These are phyloP conservation scores for Skeletonema menzelii DNA, from an alignment of 108 stramenopile species.

Conservation along the genomic window DNA sequence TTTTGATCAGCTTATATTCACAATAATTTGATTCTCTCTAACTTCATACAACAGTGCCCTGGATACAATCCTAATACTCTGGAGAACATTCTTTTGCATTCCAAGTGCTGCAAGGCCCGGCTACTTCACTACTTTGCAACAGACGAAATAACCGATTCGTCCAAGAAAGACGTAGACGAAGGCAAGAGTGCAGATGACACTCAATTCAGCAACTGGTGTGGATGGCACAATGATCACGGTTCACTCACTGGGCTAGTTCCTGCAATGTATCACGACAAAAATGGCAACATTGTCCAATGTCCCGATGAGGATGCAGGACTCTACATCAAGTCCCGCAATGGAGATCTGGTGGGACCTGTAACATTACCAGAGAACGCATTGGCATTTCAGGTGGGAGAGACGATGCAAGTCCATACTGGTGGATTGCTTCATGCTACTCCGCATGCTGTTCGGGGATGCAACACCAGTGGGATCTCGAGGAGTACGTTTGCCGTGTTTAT, in stretches of 20 bases:
- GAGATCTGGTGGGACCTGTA: conserved; percentile 59
- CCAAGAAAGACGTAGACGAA: not conserved
- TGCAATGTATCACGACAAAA: conserved; percentile 71
- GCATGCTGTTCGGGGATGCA: conserved; percentile 84
- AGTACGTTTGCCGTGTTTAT: conserved; percentile 81
- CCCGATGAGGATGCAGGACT: conserved; percentile 73
- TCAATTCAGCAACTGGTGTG: conserved; percentile 88
- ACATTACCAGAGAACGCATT: conserved; percentile 67
- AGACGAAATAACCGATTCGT: not conserved
- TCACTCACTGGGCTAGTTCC: conserved; percentile 88
- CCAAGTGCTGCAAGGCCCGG: conserved; percentile 84
- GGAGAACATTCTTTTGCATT: conserved; percentile 54
- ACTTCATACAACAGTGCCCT: conserved; percentile 16
- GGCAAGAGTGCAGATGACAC: not conserved
- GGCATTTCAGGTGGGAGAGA: conserved; percentile 91
- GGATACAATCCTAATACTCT: conserved; percentile 53
- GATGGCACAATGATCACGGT: conserved; percentile 84
- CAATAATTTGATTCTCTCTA: too few relatives aligned
- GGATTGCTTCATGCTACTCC: conserved; percentile 91
- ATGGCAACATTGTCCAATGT: conserved; percentile 38
- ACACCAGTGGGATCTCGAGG: conserved; percentile 39
- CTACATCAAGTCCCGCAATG: conserved; percentile 77
- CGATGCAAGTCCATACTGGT: conserved; percentile 90
- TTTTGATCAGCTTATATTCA: too few relatives aligned
- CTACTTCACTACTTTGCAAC: conserved; percentile 92